Conservation (phyloP, 2,329 filamentous ascomycete species). For the Pseudogymnoascus sp. region DNA sequence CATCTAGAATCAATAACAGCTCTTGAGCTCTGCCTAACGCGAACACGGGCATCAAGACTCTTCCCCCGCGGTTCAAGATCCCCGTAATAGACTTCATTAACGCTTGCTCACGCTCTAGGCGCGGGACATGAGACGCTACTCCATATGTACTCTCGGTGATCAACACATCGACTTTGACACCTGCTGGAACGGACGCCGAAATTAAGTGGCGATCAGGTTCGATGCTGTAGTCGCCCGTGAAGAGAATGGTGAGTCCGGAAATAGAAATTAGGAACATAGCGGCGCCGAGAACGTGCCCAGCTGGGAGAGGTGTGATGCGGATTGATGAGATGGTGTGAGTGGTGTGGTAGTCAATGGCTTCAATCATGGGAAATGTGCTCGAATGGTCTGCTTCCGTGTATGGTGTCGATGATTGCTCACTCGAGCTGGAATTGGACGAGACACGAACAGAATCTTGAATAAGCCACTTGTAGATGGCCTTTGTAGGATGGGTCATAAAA, state of each 20-base stretch:
- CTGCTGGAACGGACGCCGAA: conserved; percentile 81
- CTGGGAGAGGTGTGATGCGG: conserved; percentile 91
- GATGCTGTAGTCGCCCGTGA: conserved; percentile 94
- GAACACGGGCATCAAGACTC: conserved; percentile 91
- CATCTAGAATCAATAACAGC: conserved; percentile 85
- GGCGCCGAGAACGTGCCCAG: conserved; percentile 93
- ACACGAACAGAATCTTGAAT: conserved; percentile 96
- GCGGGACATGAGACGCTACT: conserved; percentile 86
- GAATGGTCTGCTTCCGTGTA: conserved; percentile 95
- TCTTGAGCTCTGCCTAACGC: conserved; percentile 91
- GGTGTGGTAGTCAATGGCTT: conserved; percentile 96
- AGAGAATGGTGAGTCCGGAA: conserved; percentile 90
- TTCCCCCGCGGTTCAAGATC: conserved; percentile 83
- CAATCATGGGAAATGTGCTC: conserved; percentile 86
- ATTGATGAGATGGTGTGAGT: conserved; percentile 97
- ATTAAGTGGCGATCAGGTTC: conserved; percentile 95
- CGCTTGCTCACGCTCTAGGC: conserved; percentile 82
- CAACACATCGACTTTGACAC: conserved; percentile 87
- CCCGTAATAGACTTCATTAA: conserved; percentile 93
- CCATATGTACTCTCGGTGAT: conserved; percentile 98
- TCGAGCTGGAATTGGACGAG: conserved; percentile 50
- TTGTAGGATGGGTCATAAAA: conserved; percentile 98
- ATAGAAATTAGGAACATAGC: conserved; percentile 99
- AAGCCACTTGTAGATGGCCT: conserved; percentile 99
- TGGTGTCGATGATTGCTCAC: conserved; percentile 63